Conservation (phyloP, 148 eudicot species). For the Cornus florida region DNA sequence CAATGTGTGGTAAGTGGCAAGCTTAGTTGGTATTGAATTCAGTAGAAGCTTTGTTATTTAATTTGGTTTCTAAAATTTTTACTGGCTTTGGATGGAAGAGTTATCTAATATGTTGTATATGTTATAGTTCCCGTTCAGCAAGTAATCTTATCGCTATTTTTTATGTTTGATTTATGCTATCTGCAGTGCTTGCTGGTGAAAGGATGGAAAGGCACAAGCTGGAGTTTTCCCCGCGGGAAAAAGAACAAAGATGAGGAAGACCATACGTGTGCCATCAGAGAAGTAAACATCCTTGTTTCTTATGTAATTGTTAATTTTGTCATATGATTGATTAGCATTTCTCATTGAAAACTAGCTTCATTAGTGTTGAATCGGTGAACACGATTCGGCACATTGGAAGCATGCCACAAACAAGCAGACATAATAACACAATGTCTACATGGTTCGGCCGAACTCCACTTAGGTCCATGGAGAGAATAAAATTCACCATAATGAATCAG, state of each 20-base stretch:
- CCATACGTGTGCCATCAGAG: slow-evolving; percentile 94
- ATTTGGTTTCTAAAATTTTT: not conserved
- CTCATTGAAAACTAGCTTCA: not conserved
- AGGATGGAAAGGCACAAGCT: slow-evolving; percentile 99
- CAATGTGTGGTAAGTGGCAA: not conserved
- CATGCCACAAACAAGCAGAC: no score
- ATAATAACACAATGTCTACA: no score
- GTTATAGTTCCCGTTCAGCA: not conserved
- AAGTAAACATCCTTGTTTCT: slow-evolving; percentile 40
- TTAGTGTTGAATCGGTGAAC: not conserved
- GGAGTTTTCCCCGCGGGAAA: slow-evolving; percentile 99
- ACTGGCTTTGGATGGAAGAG: not conserved
- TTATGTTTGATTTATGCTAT: slow-evolving; percentile 10
- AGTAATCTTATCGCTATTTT: not conserved
- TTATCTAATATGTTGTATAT: not conserved
- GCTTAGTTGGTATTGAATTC: not conserved
- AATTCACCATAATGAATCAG: no score
- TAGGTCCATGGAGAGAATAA: no score
- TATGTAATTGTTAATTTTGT: not conserved
- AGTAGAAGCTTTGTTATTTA: not conserved
- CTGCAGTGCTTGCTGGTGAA: slow-evolving; percentile 91
- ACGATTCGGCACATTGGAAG: no score
- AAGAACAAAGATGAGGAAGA: slow-evolving; percentile 99
- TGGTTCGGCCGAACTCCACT: no score
- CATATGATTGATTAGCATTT: not conserved